phyloP scores from a whole-genome alignment of 208 protist species.

The Leishmania aethiopica region DNA sequence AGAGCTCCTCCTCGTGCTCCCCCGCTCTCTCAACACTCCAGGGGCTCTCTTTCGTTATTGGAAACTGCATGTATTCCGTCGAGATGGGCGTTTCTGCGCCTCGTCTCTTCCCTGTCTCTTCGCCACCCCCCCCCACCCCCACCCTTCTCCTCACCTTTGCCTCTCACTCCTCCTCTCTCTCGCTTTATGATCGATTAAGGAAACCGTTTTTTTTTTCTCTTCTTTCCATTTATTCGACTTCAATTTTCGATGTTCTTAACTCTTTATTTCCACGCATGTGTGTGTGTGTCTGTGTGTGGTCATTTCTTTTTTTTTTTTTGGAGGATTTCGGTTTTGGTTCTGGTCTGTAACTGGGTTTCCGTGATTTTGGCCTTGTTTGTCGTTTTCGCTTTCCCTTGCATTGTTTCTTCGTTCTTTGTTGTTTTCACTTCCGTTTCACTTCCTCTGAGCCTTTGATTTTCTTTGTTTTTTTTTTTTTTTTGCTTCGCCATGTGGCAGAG shows the following conservation, averaged over 20 bases:
- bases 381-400: not conserved
- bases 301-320: not conserved
- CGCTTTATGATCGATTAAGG: not conserved
- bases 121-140: not conserved
- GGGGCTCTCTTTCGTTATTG: conserved; percentile 3
- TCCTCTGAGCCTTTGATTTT: not conserved
- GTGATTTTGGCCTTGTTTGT: not conserved
- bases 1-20: not conserved
- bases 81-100: not conserved
- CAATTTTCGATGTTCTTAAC: not conserved
- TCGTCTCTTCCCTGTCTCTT: conserved; percentile 1
- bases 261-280: not conserved
- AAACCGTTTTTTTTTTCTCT: not conserved
- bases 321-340: not conserved
- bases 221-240: not conserved
- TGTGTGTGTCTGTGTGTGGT: not conserved
- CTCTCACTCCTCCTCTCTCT: not conserved
- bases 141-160: conserved; percentile 2
- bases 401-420: not conserved
- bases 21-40: conserved; percentile 3
- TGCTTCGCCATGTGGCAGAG: not conserved
- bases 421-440: not conserved
- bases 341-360: not conserved
- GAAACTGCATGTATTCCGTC: not conserved
- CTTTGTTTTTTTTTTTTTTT: not conserved